phyloP scores from a whole-genome alignment of 2,329 filamentous ascomycete genomes.

The Calonectria pauciramosa region DNA sequence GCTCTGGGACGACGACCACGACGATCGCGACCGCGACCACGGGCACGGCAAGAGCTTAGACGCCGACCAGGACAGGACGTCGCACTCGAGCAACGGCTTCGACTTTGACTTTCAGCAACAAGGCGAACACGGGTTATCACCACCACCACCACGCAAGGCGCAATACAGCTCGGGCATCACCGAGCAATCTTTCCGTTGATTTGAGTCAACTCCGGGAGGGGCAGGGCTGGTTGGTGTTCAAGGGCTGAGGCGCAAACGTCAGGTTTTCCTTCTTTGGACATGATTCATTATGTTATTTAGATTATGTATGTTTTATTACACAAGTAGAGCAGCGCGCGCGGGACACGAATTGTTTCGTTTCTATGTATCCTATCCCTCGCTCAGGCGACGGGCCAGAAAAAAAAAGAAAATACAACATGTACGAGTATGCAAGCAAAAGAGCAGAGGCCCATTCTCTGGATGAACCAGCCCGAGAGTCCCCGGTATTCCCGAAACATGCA shows the following conservation, averaged over 20 bases:
- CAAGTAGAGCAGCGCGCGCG: conserved; percentile 2
- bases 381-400: neutral
- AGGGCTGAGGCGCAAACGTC: neutral
- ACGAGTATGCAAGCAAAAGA: neutral
- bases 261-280: conserved; percentile 8
- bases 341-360: conserved; percentile 11
- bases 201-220: neutral
- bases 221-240: neutral
- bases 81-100: conserved; percentile 38
- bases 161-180: neutral
- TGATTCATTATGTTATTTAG: conserved; percentile 12
- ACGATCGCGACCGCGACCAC: conserved; percentile 11
- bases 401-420: neutral
- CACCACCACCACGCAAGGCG: conserved; percentile 31
- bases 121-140: conserved; percentile 39
- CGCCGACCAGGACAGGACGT: conserved; percentile 19
- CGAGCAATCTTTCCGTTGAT: conserved; percentile 5
- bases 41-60: conserved; percentile 35
- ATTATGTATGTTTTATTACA: conserved; percentile 11
- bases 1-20: conserved; percentile 30
- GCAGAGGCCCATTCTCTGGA: no score
- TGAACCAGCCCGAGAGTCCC: neutral
- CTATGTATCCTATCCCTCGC: neutral
- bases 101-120: conserved; percentile 36
- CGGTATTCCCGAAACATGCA: neutral